phyloP scores from a whole-genome alignment of 164 flowering plant species.

The Tinospora cordifolia region DNA sequence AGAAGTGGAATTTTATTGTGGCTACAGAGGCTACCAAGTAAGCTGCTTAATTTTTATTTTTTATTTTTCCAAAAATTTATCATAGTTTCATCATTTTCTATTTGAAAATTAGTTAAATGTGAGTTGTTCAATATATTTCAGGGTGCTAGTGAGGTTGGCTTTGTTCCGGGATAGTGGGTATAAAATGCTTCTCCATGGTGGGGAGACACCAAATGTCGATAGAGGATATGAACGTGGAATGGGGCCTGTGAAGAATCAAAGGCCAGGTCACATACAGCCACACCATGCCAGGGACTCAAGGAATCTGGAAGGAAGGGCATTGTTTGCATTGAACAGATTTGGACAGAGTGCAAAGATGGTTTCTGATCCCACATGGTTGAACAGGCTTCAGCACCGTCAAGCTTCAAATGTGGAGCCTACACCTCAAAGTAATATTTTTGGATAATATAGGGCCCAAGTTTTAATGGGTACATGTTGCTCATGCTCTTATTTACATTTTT shows the following conservation, averaged over 20 bases:
- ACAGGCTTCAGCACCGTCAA: conserved; percentile 41
- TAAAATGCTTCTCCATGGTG: conserved; percentile 88
- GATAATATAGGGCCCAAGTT: neutral
- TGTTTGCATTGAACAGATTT: conserved; percentile 69
- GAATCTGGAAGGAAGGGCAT: conserved; percentile 67
- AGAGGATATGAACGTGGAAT: conserved; percentile 20
- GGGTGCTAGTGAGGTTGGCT: conserved; percentile 73
- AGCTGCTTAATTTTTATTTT: conserved; percentile 16
- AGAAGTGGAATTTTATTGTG: conserved; percentile 88
- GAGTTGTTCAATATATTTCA: conserved; percentile 22
- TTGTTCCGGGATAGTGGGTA: conserved; percentile 68
- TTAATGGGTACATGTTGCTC: neutral
- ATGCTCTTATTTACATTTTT: conserved; percentile 5
- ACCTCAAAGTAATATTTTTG: conserved; percentile 37
- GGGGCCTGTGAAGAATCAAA: conserved; percentile 28
- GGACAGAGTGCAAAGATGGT: conserved; percentile 70
- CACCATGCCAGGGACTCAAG: conserved; percentile 28
- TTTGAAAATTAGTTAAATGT: neutral
- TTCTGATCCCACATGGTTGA: conserved; percentile 58
- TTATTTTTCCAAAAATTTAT: neutral
- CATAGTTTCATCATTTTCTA: neutral
- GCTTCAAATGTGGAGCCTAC: conserved; percentile 21
- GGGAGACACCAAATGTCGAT: conserved; percentile 50
- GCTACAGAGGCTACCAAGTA: conserved; percentile 75
- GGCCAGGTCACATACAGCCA: conserved; percentile 25